Percentiles rank a stretch among this genome's conserved stretches.
Conservation (phyloP, 441 rosid species). For the Pelargonium fulgidum region DNA sequence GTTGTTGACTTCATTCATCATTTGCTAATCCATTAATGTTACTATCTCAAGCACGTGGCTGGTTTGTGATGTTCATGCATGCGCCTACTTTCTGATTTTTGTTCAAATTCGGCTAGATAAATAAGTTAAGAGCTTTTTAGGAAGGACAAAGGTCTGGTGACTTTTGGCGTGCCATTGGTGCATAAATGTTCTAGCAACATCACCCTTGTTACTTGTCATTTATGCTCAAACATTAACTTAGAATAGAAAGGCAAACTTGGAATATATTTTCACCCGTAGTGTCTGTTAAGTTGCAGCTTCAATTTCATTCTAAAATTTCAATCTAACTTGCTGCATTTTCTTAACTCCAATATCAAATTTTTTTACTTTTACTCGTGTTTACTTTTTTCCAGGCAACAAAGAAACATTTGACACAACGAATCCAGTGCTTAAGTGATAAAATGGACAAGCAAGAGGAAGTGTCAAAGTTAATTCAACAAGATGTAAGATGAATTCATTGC, state of each 20-base stretch:
- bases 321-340: neutral
- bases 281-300: neutral
- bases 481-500: conserved; percentile 36
- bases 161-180: too few species aligned
- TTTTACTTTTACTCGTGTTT: conserved; percentile 11
- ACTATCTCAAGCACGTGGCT: neutral
- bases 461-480: conserved; percentile 60
- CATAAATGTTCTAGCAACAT: too few species aligned
- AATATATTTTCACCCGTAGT: neutral
- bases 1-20: neutral
- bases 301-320: neutral
- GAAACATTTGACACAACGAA: conserved; percentile 74
- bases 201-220: too few species aligned
- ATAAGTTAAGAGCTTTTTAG: neutral
- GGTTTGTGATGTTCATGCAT: neutral
- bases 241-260: neutral
- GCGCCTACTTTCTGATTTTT: neutral
- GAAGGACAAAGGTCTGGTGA: too few species aligned
- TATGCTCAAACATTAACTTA: too few species aligned
- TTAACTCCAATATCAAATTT: neutral
- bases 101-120: neutral
- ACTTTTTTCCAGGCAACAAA: conserved; percentile 58
- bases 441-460: conserved; percentile 72
- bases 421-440: conserved; percentile 71
- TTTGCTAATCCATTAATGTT: neutral